These are phyloP conservation scores for Heteromeles arbutifolia DNA, from an alignment of 306 rosid species.

Conservation along the genomic window DNA sequence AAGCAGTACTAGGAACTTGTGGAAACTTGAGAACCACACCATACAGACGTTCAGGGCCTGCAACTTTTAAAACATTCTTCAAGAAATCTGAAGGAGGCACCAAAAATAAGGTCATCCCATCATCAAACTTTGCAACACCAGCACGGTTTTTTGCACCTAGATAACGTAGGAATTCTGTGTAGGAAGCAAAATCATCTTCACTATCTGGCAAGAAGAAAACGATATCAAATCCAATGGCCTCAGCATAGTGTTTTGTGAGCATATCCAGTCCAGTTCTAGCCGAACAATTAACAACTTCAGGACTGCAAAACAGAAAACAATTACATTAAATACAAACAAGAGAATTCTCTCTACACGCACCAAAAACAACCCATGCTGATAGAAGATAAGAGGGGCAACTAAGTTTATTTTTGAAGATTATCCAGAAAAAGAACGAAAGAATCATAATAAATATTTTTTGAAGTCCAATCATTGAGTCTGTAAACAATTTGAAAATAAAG, in stretches of 20 bases:
- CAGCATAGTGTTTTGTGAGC: constrained; percentile 84
- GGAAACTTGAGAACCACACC: constrained; percentile 97
- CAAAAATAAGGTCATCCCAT: constrained; percentile 81
- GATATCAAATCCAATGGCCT: constrained; percentile 83
- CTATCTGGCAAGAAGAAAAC: constrained; percentile 98
- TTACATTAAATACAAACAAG: constrained; percentile 3
- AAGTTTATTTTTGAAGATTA: background rate
- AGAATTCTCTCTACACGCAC: background rate
- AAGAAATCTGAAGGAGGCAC: constrained; percentile 98
- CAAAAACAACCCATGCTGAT: background rate
- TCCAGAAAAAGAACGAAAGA: background rate
- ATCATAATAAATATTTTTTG: background rate
- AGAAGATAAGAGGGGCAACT: background rate
- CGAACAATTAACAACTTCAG: constrained; percentile 89
- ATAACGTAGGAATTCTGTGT: constrained; percentile 92
- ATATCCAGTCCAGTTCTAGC: constrained; percentile 97
- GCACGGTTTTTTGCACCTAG: constrained; percentile 89
- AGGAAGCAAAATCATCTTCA: constrained; percentile 98
- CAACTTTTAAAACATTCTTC: constrained; percentile 72
- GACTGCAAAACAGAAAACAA: constrained; percentile 59
- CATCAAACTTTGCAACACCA: constrained; percentile 94
- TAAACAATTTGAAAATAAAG: background rate
- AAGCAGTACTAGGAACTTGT: constrained; percentile 37
- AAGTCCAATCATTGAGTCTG: background rate
- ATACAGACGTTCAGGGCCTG: constrained; percentile 93